Conservation (phyloP, 352 stramenopile species). For the Globisporangium abappressorium region DNA sequence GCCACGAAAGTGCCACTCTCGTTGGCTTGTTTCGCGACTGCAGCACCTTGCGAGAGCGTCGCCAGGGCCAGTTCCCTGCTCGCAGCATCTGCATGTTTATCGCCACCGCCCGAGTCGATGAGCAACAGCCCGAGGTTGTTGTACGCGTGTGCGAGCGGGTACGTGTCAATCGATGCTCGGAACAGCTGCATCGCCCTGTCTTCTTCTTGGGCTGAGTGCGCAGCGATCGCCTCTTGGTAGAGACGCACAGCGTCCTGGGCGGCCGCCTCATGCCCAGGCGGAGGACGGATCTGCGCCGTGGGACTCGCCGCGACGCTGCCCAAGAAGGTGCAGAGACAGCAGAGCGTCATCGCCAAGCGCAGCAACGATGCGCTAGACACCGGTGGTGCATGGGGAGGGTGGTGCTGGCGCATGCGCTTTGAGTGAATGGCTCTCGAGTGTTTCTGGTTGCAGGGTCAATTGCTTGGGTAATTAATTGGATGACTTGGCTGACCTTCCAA, state of each 20-base stretch:
- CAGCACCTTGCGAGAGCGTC: conserved; percentile 39
- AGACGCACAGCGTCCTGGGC: conserved; percentile 21
- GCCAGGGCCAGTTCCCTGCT: conserved; percentile 20
- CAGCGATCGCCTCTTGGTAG: conserved; percentile 24
- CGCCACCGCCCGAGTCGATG: conserved; percentile 20
- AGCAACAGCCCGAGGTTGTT: conserved; percentile 81
- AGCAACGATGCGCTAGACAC: neutral
- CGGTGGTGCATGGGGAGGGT: neutral
- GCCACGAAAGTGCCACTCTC: conserved; percentile 39
- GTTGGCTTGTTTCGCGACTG: conserved; percentile 26
- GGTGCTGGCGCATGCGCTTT: neutral
- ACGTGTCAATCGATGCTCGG: conserved; percentile 42
- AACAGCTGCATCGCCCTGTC: conserved; percentile 32
- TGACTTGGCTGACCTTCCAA: neutral
- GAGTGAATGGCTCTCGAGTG: neutral
- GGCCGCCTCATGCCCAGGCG: neutral
- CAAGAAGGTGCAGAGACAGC: neutral
- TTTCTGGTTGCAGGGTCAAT: neutral
- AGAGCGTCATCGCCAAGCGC: neutral
- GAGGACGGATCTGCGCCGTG: neutral
- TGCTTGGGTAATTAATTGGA: neutral
- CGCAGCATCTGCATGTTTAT: conserved; percentile 1
- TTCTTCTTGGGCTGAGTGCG: conserved; percentile 12
- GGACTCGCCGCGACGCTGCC: neutral
- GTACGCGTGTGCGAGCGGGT: conserved; percentile 54